Base-by-base conservation (phyloP, 805 yeast genomes). In the Metschnikowia colocasiae region DNA sequence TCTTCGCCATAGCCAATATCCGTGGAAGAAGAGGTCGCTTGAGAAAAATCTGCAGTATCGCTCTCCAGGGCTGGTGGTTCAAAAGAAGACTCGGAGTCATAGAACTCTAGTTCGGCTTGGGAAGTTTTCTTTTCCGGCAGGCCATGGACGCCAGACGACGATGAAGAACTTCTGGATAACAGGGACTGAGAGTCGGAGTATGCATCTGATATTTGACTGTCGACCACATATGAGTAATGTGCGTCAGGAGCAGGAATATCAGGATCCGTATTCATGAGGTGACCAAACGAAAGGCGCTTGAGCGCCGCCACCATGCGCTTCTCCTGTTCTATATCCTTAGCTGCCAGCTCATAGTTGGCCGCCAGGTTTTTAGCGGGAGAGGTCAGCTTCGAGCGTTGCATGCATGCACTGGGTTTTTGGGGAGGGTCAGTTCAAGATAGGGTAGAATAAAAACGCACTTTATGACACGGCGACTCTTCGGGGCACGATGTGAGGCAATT, bases 251-350 rank as follows among this genome's bases (percentile, higher is more conserved):
- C 70, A 20, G 88, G 87, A 40, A 85, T 61, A 57, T 86, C 95
- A 1, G 92, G 92, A 58, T 86, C 95, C 50, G 79, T 75, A 42
- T 65, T 71, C 67, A 79, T 66, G 59, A 73, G 64, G 57, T 78
- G 71, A 15, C 90, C 94, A 44, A 87, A 83, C 0, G 89, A 82
- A 15, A 85, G 69, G 49, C 95, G 71, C 60, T 87, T 87, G 54
- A 87, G 67, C 18, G 87, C 85, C 31, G 85, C 80, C 51, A 87
- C 87, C 61, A 82, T 81, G 63, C 81, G 80, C 52, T 85, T 74
- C 59, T 87, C 94, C 50, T 80, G 82, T 58, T 86, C 88, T 39
- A 87, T 79, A 5, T 89, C 88, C 56, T 81, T 81, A 3, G 88
- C 90, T 2, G 95, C 95, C 31, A 66, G 58, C 53, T 63, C 71